Evolutionary conservation across 345 rosid genomes (phyloP).

Genomic region (Rhizophora apiculata): DNA sequence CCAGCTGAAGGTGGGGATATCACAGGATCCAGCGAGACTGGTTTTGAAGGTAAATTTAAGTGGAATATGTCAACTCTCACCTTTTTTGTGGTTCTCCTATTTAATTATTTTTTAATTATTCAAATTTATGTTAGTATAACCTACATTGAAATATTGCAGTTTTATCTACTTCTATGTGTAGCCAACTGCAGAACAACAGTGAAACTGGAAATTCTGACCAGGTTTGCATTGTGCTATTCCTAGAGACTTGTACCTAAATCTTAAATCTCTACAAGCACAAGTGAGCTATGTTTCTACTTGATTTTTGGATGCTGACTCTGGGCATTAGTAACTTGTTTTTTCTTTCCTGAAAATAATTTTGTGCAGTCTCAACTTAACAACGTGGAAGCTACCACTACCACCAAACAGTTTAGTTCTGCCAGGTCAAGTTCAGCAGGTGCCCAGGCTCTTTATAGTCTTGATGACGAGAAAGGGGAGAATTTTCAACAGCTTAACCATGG

Average conservation of each 20-base stretch:
- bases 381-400: too few species aligned
- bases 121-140: constrained; percentile 2
- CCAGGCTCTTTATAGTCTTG: background rate
- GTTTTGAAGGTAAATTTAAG: constrained; percentile 28
- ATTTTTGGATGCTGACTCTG: too few species aligned
- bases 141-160: constrained; percentile 22
- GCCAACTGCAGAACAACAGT: constrained; percentile 15
- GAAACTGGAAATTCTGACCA: constrained; percentile 24
- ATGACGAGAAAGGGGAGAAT: constrained; percentile 3
- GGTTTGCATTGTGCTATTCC: constrained; percentile 18
- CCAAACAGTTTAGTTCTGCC: too few species aligned
- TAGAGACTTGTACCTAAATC: too few species aligned
- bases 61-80: background rate
- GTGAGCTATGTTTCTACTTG: too few species aligned
- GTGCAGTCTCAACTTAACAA: background rate
- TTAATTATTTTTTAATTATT: background rate
- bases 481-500: constrained; percentile 9
- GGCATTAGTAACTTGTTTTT: too few species aligned
- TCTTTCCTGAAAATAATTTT: background rate
- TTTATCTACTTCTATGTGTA: constrained; percentile 15
- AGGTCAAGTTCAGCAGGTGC: background rate
- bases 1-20: constrained; percentile 17
- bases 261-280: too few species aligned
- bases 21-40: background rate
- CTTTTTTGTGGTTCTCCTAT: background rate